These are phyloP conservation scores for Boletus eberwhitei DNA, from an alignment of 768 basidiomycete genomes.

Conservation along the genomic window DNA sequence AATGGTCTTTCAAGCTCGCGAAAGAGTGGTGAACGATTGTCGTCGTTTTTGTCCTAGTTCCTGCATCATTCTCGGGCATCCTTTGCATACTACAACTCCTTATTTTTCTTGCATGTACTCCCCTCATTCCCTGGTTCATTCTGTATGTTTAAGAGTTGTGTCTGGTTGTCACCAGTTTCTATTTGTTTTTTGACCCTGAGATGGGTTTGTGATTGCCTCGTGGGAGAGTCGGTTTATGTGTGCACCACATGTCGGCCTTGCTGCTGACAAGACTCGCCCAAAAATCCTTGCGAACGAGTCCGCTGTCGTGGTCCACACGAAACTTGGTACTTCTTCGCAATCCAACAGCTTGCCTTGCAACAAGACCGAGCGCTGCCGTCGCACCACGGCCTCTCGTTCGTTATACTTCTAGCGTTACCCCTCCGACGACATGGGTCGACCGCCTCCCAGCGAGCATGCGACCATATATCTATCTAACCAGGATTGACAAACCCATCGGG, in stretches of 20 bases:
- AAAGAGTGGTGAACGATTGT: conserved; percentile 75
- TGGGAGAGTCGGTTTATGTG: background rate
- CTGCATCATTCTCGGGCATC: conserved; percentile 27
- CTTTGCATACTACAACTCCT: conserved; percentile 26
- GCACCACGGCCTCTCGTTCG: conserved; percentile 11
- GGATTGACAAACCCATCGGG: conserved; percentile 96
- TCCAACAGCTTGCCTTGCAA: background rate
- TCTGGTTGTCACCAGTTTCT: conserved; percentile 7
- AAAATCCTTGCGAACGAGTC: background rate
- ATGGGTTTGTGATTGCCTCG: background rate
- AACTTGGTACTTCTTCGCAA: background rate
- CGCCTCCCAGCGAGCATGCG: conserved; percentile 52
- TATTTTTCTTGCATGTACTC: conserved; percentile 28
- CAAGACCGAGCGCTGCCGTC: background rate
- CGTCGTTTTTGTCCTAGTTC: conserved; percentile 12
- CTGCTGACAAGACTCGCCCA: conserved; percentile 3
- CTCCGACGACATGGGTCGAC: conserved; percentile 60
- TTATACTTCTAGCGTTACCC: conserved; percentile 11
- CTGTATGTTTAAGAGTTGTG: conserved; percentile 19
- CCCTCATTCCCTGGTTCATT: conserved; percentile 3
- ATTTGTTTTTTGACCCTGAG: background rate
- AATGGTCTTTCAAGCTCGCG: conserved; percentile 85
- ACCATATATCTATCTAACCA: conserved; percentile 84
- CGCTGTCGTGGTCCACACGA: background rate
- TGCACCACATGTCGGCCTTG: conserved; percentile 9